phyloP scores from a whole-genome alignment of 768 basidiomycete genomes.

The Rhizopogon rudus region DNA sequence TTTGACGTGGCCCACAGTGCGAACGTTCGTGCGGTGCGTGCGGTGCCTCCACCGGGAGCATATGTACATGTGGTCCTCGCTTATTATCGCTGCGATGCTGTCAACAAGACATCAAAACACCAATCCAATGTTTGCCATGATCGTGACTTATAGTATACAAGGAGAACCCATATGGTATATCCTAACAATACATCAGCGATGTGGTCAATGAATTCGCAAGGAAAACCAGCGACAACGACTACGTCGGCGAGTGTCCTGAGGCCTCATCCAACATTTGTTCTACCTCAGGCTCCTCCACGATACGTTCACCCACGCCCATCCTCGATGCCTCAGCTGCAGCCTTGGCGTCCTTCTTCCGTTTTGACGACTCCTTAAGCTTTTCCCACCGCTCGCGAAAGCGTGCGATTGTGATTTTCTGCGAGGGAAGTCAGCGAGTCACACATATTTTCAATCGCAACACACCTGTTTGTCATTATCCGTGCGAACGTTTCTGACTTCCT shows the following conservation, averaged over 20 bases:
- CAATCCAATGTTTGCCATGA: not conserved
- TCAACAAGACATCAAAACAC: not conserved
- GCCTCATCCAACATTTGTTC: conserved; percentile 54
- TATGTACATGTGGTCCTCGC: not conserved
- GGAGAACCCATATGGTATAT: conserved; percentile 5
- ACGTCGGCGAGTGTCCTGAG: not conserved
- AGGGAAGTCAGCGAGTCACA: conserved; percentile 8
- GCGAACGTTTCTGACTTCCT: conserved; percentile 59
- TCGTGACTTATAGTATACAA: not conserved
- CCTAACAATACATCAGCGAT: conserved; percentile 4
- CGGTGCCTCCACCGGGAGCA: not conserved
- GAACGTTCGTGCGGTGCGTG: not conserved
- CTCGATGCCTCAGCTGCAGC: conserved; percentile 43
- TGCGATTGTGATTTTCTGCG: conserved; percentile 75
- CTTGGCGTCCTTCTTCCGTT: conserved; percentile 76
- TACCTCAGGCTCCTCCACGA: conserved; percentile 59
- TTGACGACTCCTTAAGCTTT: conserved; percentile 84
- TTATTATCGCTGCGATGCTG: not conserved
- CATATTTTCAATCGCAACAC: conserved; percentile 15
- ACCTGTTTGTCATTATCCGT: conserved; percentile 84
- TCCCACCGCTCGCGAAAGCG: conserved; percentile 88
- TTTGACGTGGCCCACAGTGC: not conserved
- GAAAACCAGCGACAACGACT: not conserved
- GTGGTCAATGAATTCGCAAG: not conserved
- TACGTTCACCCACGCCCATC: conserved; percentile 54